Evolutionary conservation across 2,329 filamentous ascomycete genomes (phyloP), one percentile per base, ranked within the genome.

Genomic region (Ophiostoma sp.): DNA sequence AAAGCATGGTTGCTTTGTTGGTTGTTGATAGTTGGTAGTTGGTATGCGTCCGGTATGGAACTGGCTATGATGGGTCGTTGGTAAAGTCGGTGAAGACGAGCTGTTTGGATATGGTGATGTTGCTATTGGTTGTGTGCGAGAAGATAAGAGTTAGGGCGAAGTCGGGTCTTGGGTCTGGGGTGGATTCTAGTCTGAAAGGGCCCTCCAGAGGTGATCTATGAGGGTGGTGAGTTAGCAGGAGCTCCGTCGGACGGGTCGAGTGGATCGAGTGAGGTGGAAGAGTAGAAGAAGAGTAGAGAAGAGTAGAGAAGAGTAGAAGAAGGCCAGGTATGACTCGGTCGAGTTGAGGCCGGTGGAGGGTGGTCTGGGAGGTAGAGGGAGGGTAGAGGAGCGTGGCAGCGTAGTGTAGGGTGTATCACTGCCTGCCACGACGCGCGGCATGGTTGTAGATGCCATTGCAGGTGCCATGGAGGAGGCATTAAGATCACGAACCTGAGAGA

Each of bases 401-500:
- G 44, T 17, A 13, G 20, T 6, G 13, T 20, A 6, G 13, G 17
- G 44, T 39, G 10, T 2, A 48, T 6, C 7, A 54, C 20, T 11
- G 48, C 48, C 48, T n/a, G 48, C n/a, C 20, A n/a, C 20, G 48
- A 54, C 10, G n/a, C 20, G 44, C 23, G 48, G n/a, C 48, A 54
- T 54, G n/a, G 15, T 17, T 17, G n/a, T 8, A 57, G 10, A n/a
- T 48, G 66, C 10, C 17, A 65, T 67, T 10, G 23, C 7, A 11
- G 20, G 11, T 5, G 23, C 23, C 7, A 10, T 57, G 52, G 57
- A 31, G n/a, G 23, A 57, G 52, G 48, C 48, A 54, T 54, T 5
- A 33, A n/a, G 44, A 73, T 69, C 73, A 81, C 86, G 77, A 81
- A 90, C 89, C 89, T 87, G 89, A 91, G 81, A 91, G 86, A 86